Base-by-base conservation (phyloP, 2,329 filamentous ascomycete genomes). In the Aspergillus clavatus region DNA sequence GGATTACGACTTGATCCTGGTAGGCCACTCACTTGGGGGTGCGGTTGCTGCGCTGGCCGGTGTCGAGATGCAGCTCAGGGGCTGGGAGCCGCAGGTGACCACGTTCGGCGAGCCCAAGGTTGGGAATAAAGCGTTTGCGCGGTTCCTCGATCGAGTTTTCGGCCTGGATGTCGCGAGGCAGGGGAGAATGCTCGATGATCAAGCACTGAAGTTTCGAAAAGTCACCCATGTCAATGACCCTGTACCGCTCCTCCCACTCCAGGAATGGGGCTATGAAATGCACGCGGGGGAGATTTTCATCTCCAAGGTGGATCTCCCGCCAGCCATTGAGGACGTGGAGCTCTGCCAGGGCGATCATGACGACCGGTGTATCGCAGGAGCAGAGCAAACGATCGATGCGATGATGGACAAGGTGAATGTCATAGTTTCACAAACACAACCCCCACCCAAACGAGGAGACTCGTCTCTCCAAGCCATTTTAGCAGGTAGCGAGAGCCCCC, bases 281-380 rank as follows among this genome's bases (percentile, higher is more conserved):
- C 93, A 97, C 66, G 83, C 82, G 1, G 89, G 90, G 10, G 93
- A 98, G 69, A 81, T 96, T 37, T 94, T 81, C 68, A 95, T 97
- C 50, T 76, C 78, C 16, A 91, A 89, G 63, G 60, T 76, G 2
- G 74, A 79, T 11, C 72, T 96, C 5, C 79, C 87, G 8, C 88
- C 89, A 0, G 73, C 76, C 0, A 67, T 82, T 1, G 72, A 70
- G 2, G 89, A 97, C 61, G 64, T 96, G n/a, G 70, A 73, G 8
- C 63, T 82, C 18, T 97, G 93, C 60, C 61, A 70, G 3, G 89
- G 91, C 4, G 78, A 86, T 52, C 74, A 79, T 38, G 93, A 97
- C 60, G 68, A 72, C 1, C 62, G 68, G 1, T 97, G 91, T 64
- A 89, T 87, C 56, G 78, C 82, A 1, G 81, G 82, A 1, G 77